phyloP scores from a whole-genome alignment of 768 basidiomycete species.

The Mycena chlorophos region DNA sequence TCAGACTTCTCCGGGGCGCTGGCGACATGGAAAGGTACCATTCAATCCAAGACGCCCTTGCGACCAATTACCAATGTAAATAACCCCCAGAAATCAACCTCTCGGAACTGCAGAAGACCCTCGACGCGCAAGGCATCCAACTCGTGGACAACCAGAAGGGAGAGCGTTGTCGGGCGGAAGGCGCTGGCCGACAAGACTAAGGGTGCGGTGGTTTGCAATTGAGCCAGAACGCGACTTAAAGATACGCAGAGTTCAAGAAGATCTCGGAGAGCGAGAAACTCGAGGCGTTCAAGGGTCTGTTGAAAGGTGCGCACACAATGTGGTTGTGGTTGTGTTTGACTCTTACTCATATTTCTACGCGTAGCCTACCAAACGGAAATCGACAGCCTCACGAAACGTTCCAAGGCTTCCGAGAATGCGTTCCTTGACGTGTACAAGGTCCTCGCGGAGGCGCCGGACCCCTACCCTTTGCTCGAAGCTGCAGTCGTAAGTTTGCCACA shows the following conservation, averaged over 20 bases:
- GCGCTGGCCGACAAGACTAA: slow-evolving; percentile 94
- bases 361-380: slow-evolving; percentile 95
- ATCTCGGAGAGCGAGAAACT: slow-evolving; percentile 88
- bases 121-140: slow-evolving; percentile 91
- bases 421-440: slow-evolving; percentile 98
- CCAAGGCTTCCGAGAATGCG: slow-evolving; percentile 89
- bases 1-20: slow-evolving; percentile 84
- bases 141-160: slow-evolving; percentile 99
- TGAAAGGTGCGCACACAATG: slow-evolving; percentile 63
- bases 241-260: slow-evolving; percentile 85
- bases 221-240: neutral
- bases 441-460: slow-evolving; percentile 94
- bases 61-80: neutral
- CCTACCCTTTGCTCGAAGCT: slow-evolving; percentile 92
- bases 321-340: neutral
- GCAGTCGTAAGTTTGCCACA: slow-evolving; percentile 65
- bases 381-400: slow-evolving; percentile 90
- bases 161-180: slow-evolving; percentile 91
- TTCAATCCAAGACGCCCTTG: too few relatives aligned
- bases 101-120: slow-evolving; percentile 85
- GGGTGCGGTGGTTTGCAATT: slow-evolving; percentile 52
- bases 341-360: neutral
- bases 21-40: slow-evolving; percentile 84
- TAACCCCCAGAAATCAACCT: slow-evolving; percentile 73
- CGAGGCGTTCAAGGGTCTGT: slow-evolving; percentile 81